Evolutionary conservation across 2,329 filamentous ascomycete genomes (phyloP).

Genomic region (Fusarium torreyae): DNA sequence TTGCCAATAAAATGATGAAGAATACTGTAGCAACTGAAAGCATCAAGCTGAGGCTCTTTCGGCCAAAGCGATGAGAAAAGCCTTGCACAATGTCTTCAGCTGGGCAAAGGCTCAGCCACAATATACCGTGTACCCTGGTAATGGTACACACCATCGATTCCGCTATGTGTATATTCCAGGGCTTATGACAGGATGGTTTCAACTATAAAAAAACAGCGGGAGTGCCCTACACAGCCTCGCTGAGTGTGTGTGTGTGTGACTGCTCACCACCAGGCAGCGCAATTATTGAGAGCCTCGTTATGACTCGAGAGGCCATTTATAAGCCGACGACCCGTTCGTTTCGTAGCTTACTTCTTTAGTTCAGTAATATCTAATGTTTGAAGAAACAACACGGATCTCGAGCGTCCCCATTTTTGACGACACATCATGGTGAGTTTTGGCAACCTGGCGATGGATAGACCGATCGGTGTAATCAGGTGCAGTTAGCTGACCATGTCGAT

Average conservation of each 20-base stretch:
- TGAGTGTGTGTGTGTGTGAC: constrained; percentile 6
- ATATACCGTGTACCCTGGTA: constrained; percentile 7
- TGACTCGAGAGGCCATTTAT: constrained; percentile 28
- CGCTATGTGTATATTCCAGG: constrained; percentile 25
- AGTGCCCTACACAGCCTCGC: constrained; percentile 13
- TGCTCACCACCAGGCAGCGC: constrained; percentile 27
- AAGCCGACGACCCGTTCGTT: constrained; percentile 8
- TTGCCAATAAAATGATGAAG: constrained; percentile 1
- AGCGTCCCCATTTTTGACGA: constrained; percentile 28
- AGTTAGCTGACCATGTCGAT: not conserved
- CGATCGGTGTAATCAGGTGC: no score
- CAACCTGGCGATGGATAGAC: not conserved
- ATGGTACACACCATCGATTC: constrained; percentile 31
- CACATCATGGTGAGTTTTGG: constrained; percentile 48
- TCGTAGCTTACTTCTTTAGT: not conserved
- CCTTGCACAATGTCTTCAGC: constrained; percentile 20
- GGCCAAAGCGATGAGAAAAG: constrained; percentile 17
- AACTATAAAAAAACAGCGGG: not conserved
- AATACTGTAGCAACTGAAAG: not conserved
- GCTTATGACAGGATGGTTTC: constrained; percentile 32
- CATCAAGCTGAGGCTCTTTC: constrained; percentile 13
- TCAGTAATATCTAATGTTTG: constrained; percentile 32
- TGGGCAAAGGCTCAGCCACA: constrained; percentile 43
- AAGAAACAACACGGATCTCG: constrained; percentile 8
- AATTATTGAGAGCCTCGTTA: constrained; percentile 25